Evolutionary conservation across 1,284 basidiomycete species (phyloP).

Genomic region (Megacollybia platyphylla): DNA sequence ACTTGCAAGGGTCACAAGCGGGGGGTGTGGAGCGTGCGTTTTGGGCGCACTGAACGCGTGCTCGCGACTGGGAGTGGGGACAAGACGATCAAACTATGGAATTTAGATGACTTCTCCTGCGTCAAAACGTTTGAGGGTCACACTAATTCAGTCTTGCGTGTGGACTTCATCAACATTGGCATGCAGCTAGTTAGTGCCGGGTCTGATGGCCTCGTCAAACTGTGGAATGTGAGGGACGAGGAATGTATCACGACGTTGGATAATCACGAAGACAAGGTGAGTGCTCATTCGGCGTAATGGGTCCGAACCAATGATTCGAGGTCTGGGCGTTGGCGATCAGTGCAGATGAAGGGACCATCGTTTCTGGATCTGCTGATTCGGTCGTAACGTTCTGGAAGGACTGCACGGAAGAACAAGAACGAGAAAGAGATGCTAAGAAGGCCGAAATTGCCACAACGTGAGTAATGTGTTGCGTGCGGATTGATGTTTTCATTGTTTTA

Average conservation of each 20-base stretch:
- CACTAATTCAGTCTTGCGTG: constrained; percentile 90
- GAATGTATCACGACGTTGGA: constrained; percentile 84
- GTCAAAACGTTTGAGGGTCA: constrained; percentile 96
- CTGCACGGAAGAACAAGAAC: constrained; percentile 70
- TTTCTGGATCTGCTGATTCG: constrained; percentile 93
- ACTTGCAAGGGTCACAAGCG: constrained; percentile 94
- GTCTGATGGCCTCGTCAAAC: constrained; percentile 89
- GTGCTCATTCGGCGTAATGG: constrained; percentile 10
- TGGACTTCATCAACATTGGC: constrained; percentile 80
- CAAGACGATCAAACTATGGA: constrained; percentile 91
- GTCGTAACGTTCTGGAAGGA: constrained; percentile 92
- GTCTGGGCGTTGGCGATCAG: constrained; percentile 88
- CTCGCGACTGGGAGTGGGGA: constrained; percentile 93
- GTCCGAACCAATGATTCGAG: constrained; percentile 22
- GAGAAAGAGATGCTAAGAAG: constrained; percentile 60
- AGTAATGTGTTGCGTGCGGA: constrained; percentile 15
- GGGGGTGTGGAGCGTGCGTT: constrained; percentile 92
- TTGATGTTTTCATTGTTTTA: constrained; percentile 1
- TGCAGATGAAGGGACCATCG: constrained; percentile 65
- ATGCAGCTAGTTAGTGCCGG: constrained; percentile 83
- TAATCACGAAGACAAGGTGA: constrained; percentile 90
- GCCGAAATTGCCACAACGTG: constrained; percentile 69
- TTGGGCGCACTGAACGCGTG: constrained; percentile 74
- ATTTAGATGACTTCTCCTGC: constrained; percentile 81
- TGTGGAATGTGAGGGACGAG: constrained; percentile 91